These are phyloP conservation scores for Yarrowia sp. DNA, from an alignment of 805 yeast genomes.

Conservation along the genomic window DNA sequence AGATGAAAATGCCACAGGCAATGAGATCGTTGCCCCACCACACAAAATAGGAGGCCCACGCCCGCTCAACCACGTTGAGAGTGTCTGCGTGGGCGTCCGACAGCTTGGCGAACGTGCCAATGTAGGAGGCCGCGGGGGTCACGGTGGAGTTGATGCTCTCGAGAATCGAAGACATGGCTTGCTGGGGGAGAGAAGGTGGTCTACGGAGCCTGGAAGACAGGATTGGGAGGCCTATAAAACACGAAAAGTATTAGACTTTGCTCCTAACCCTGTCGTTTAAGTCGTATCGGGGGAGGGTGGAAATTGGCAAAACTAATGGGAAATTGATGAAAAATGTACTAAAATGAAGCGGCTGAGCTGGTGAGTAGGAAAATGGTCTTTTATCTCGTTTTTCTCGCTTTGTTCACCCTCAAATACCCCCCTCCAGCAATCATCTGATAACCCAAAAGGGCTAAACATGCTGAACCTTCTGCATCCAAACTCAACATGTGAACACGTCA, in stretches of 20 bases:
- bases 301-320: not conserved
- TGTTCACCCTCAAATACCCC: not conserved
- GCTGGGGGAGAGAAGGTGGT: not conserved
- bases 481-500: conserved; percentile 37
- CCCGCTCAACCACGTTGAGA: conserved; percentile 58
- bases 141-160: conserved; percentile 38
- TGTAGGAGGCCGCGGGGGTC: conserved; percentile 32
- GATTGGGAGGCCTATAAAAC: conserved; percentile 2
- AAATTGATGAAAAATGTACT: too few species aligned
- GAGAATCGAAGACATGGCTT: conserved; percentile 22
- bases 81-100: conserved; percentile 29
- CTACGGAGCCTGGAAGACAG: not conserved
- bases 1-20: conserved; percentile 89
- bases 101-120: conserved; percentile 30
- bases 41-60: conserved; percentile 90
- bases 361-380: not conserved
- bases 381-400: too few species aligned
- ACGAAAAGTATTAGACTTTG: conserved; percentile 3
- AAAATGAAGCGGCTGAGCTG: too few species aligned
- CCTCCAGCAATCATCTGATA: conserved; percentile 34
- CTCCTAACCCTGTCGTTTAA: conserved; percentile 35
- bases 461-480: conserved; percentile 6
- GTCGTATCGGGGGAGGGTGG: not conserved
- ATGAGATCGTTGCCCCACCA: conserved; percentile 85
- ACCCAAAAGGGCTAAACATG: conserved; percentile 7